Percentiles rank a stretch among this genome's conserved stretches.
These are phyloP conservation scores for Trichoderma polysporum DNA, from an alignment of 2,329 filamentous ascomycete species.

Conservation along the genomic window DNA sequence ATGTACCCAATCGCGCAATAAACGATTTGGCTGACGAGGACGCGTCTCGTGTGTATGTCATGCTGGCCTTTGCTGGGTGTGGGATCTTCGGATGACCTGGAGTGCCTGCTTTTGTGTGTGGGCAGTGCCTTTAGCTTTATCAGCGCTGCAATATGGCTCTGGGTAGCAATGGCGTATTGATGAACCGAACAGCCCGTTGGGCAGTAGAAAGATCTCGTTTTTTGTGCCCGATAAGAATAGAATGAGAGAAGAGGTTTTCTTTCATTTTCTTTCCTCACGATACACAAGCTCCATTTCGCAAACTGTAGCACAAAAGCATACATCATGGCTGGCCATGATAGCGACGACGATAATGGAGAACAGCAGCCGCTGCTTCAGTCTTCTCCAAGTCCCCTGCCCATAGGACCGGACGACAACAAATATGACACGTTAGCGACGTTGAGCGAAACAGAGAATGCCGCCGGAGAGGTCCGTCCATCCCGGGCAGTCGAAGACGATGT, in stretches of 20 bases:
- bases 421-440: neutral
- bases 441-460: constrained; percentile 9
- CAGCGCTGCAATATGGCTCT: constrained; percentile 9
- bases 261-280: neutral
- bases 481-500: constrained; percentile 55
- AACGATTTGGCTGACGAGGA: constrained; percentile 18
- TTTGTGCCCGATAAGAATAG: constrained; percentile 1
- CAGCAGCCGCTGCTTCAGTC: constrained; percentile 11
- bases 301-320: neutral
- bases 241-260: neutral
- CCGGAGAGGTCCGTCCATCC: constrained; percentile 9
- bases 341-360: neutral
- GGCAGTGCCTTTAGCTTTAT: neutral
- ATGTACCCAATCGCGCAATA: constrained; percentile 22
- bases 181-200: constrained; percentile 1
- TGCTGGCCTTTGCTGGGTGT: constrained; percentile 1
- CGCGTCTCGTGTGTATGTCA: constrained; percentile 20
- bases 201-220: neutral
- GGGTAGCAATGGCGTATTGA: constrained; percentile 11
- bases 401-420: constrained; percentile 5
- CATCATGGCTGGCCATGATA: constrained; percentile 17
- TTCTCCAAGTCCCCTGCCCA: neutral
- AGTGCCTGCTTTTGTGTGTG: neutral
- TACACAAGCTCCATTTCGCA: neutral
- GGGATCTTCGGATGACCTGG: constrained; percentile 11